phyloP scores from a whole-genome alignment of 169 alveolate species.

The Eimeria falciformis region DNA sequence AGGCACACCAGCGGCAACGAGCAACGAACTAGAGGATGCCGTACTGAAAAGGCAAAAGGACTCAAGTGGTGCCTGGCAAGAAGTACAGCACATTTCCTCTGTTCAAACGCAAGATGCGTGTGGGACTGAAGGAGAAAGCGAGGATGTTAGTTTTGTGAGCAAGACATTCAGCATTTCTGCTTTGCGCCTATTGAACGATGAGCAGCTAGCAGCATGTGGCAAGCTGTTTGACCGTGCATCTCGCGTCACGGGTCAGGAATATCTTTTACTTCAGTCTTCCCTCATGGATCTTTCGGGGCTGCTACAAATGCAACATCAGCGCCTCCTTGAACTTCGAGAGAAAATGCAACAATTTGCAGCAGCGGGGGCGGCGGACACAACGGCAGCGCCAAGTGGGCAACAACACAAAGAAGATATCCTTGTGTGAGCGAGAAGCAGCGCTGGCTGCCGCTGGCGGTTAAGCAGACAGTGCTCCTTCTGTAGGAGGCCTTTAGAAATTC shows the following conservation, averaged over 20 bases:
- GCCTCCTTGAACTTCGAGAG: background rate
- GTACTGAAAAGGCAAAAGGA: too few relatives aligned
- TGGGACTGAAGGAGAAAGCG: too few relatives aligned
- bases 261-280: background rate
- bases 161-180: background rate
- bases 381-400: background rate
- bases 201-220: conserved; percentile 3
- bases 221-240: background rate
- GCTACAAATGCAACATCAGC: background rate
- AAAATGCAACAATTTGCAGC: background rate
- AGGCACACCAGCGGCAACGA: too few relatives aligned
- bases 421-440: background rate
- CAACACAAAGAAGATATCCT: background rate
- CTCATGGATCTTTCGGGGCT: conserved; percentile 3
- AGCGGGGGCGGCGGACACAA: background rate
- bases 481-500: background rate
- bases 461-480: background rate
- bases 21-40: too few relatives aligned
- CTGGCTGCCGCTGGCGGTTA: background rate
- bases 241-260: background rate
- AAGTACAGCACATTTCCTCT: too few relatives aligned
- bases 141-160: too few relatives aligned
- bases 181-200: background rate
- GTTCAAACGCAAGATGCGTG: too few relatives aligned
- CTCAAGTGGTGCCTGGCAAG: too few relatives aligned